Evolutionary conservation across 2,329 filamentous ascomycete genomes (phyloP), one percentile per base, ranked within the genome.

Genomic region (Verticillium zaregamsianum): DNA sequence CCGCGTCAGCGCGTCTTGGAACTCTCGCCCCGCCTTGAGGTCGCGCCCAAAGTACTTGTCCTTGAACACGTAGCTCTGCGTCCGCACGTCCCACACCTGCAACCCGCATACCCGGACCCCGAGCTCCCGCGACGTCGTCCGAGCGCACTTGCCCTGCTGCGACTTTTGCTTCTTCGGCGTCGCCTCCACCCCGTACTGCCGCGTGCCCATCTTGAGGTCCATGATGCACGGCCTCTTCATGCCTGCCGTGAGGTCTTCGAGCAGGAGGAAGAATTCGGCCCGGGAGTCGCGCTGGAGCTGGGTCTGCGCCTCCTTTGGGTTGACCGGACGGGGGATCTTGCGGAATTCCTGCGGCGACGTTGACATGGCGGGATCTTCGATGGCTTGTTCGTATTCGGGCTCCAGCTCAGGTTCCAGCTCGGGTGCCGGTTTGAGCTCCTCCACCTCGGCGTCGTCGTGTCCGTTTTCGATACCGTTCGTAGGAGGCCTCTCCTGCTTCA

Each of bases 151-250:
- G 68, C 92, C 89, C 62, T 92, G 87, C 74, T 99, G 95, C 0
- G 95, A 98, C 63, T 90, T 88, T 70, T 93, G 91, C 75, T 99
- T 99, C 80, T 96, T 96, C 54, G 92, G 88, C 59, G 85, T 88
- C 2, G 95, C 95, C 68, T 98, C 93, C 14, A 98, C 87, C 8
- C 95, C 95, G 73, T 97, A 98, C 72, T 99, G 95, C 2, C 95
- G 89, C 8, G 95, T 99, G 23, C 95, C 95, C 95, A 99, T 99
- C 74, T 99, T 99, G 65, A 99, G 81, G 72, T 99, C 95, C 75
- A 99, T 90, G 63, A 99, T 96, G 76, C 95, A 98, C 5, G 95
- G 95, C 58, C 91, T 88, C 72, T 92, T 93, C 95, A 99, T 98
- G 37, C 94, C 94, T 2, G 94, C 91, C 1, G 95, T 99, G 57